Conservation (phyloP, 805 yeast species). For the Candida silvatica region DNA sequence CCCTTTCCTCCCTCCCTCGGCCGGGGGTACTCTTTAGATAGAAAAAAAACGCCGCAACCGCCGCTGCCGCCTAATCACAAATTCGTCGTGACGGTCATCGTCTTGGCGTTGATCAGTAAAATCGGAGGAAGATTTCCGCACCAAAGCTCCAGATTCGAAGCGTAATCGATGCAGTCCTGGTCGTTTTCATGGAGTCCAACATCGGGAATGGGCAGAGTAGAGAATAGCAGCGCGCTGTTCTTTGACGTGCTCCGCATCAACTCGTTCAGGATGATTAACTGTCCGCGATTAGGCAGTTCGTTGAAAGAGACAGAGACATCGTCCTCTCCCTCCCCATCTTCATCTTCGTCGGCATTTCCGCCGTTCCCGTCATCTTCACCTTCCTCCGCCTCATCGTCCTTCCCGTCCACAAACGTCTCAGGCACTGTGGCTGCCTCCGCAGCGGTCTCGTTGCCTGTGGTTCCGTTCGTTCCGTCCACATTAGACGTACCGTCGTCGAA, state of each 20-base stretch:
- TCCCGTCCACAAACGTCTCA: too few species aligned
- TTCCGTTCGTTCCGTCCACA: not conserved
- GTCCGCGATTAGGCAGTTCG: conserved; percentile 74
- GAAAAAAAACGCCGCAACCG: not conserved
- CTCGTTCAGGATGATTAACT: conserved; percentile 81
- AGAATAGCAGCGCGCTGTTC: conserved; percentile 64
- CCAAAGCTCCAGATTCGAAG: conserved; percentile 73
- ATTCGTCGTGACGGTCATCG: conserved; percentile 94
- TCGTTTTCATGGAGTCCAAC: conserved; percentile 72
- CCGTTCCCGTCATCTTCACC: not conserved
- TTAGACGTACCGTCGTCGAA: too few species aligned
- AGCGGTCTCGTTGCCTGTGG: not conserved
- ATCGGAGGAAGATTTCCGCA: conserved; percentile 76
- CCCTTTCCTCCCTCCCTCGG: too few species aligned
- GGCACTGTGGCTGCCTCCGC: too few species aligned
- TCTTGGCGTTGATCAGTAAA: conserved; percentile 78
- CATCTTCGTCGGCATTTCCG: too few species aligned
- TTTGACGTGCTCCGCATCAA: conserved; percentile 62
- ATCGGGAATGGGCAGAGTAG: conserved; percentile 86
- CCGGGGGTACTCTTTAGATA: too few species aligned
- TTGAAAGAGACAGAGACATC: conserved; percentile 42
- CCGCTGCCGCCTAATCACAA: conserved; percentile 31
- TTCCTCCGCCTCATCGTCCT: not conserved
- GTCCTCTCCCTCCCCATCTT: not conserved
- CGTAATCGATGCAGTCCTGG: conserved; percentile 64